Evolutionary conservation across 1,284 basidiomycete species (phyloP).

Genomic region (Microbotryum silenes-acaulis): DNA sequence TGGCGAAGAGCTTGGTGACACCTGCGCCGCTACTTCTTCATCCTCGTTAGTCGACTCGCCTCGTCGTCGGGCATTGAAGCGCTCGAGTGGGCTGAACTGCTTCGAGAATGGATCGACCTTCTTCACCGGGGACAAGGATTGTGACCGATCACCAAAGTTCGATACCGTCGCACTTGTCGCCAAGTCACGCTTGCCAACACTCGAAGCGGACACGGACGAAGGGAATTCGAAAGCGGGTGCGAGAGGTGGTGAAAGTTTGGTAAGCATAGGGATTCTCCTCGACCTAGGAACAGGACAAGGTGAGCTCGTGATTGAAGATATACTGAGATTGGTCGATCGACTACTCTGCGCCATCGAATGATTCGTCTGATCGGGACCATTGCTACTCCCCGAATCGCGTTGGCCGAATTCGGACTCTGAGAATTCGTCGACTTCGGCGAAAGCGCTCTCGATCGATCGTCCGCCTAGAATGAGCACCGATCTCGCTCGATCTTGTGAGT

Average conservation of each 20-base stretch:
- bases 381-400: neutral
- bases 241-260: neutral
- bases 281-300: slow-evolving; percentile 19
- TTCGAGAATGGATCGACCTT: slow-evolving; percentile 1
- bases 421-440: slow-evolving; percentile 2
- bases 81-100: slow-evolving; percentile 3
- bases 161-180: neutral
- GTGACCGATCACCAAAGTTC: neutral
- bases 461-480: neutral
- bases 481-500: neutral
- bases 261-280: slow-evolving; percentile 24
- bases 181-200: neutral
- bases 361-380: neutral
- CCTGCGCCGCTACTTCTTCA: neutral
- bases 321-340: slow-evolving; percentile 24
- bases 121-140: neutral
- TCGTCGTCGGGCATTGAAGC: neutral
- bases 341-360: slow-evolving; percentile 8
- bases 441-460: slow-evolving; percentile 12
- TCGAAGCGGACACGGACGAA: neutral
- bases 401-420: neutral
- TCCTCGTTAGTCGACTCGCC: neutral
- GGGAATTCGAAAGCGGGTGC: slow-evolving; percentile 21
- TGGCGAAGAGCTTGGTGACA: slow-evolving; percentile 3
- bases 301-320: slow-evolving; percentile 19